These are phyloP conservation scores for Rhodotorula sp. DNA, from an alignment of 1,284 basidiomycete species.

Conservation along the genomic window DNA sequence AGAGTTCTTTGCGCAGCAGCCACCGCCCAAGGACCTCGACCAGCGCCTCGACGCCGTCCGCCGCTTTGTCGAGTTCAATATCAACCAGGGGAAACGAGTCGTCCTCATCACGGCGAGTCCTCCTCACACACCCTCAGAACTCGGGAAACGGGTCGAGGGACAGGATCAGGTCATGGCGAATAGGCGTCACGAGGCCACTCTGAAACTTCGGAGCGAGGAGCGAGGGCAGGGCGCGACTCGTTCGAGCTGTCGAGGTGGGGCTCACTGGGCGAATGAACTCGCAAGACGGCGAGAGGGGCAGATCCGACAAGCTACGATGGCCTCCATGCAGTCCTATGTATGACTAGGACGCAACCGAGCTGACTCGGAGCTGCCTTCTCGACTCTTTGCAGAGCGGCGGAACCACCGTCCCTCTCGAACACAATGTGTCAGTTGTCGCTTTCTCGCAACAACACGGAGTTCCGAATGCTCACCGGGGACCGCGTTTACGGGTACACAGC, in stretches of 20 bases:
- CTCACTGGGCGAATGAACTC: neutral
- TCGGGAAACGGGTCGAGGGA: neutral
- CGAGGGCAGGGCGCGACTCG: neutral
- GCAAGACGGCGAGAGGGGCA: neutral
- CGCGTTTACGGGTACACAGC: too few species aligned
- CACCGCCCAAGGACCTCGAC: conserved; percentile 66
- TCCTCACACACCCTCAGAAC: neutral
- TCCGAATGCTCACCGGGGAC: too few species aligned
- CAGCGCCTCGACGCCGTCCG: conserved; percentile 63
- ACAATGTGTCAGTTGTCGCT: conserved; percentile 77
- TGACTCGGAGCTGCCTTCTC: conserved; percentile 14
- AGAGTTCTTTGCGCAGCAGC: conserved; percentile 79
- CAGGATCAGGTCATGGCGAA: neutral
- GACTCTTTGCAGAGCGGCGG: conserved; percentile 73
- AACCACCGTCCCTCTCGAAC: conserved; percentile 89
- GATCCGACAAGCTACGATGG: neutral
- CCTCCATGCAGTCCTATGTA: too few species aligned
- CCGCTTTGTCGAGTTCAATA: conserved; percentile 70
- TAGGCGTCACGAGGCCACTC: neutral
- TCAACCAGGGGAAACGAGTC: conserved; percentile 65
- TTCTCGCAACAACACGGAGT: too few species aligned
- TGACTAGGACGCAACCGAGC: neutral
- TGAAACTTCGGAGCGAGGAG: neutral
- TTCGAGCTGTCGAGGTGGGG: neutral
- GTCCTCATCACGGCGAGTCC: conserved; percentile 84